Base-by-base conservation (phyloP, 2,329 filamentous ascomycete genomes). In the Pyrenophora seminiperda region DNA sequence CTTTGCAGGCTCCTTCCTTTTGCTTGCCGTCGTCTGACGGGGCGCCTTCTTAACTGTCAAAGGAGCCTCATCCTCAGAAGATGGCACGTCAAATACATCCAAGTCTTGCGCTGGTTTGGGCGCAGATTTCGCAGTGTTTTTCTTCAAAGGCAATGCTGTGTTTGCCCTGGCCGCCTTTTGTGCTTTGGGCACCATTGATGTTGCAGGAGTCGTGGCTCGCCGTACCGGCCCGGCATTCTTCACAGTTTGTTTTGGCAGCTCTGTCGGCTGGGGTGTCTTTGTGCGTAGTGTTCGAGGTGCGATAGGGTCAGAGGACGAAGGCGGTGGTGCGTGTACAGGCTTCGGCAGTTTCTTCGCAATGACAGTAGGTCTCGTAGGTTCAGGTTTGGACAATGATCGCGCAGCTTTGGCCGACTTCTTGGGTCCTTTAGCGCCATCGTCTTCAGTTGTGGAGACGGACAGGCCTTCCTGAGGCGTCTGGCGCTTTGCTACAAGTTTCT, bases 51-150 rank as follows among this genome's bases (percentile, higher is more conserved):
- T 57, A 3, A 58, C 56, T 4, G 52, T 60, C 13, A 56, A 9
- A 5, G 57, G 49, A 7, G 49, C 45, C 15, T 68, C 62, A 6
- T 71, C 67, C 14, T 67, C 63, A 9, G 63, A 64, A 15, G 61
- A 56, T 6, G 65, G 66, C 5, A 68, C 41, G 17, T 69, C 65
- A 31, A 68, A 68, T 3, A 66, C 46, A 19, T 61, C 62, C 11
- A 56, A 13, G 18, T 50, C 46, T 4, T 45, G 39, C 7, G 42
- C 20, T 7, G 41, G 37, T 18, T 59, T 53, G n/a, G 30, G 11
- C 29, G 46, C 2, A 11, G 34, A 33, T 22, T 38, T 54, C 30
- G 27, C 32, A 33, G 45, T n/a, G 10, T 47, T 43, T 15, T 54
- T 65, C 6, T 41, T 42, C 18, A 41, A 37, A 9, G 49, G 24